Percentiles rank a stretch among this genome's conserved stretches.
Evolutionary conservation across 495 filamentous ascomycete genomes (phyloP).

Genomic region (Trypethelium eluteriae): DNA sequence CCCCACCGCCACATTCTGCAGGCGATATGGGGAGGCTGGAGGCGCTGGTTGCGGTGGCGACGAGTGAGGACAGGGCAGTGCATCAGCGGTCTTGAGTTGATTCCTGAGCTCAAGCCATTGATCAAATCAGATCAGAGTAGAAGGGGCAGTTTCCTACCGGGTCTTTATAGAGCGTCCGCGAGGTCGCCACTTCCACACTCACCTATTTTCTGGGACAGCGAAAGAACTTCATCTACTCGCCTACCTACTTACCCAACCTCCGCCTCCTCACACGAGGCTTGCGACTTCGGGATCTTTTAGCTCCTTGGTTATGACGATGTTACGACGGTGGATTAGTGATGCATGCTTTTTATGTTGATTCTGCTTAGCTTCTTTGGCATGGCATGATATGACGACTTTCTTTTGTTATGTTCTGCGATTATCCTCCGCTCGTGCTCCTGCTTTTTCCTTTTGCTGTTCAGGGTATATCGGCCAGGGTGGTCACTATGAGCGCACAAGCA

Average conservation of each 20-base stretch:
- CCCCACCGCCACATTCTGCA: conserved; percentile 19
- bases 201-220: background rate
- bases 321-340: conserved; percentile 9
- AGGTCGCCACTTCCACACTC: background rate
- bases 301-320: background rate
- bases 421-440: background rate
- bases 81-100: conserved; percentile 22
- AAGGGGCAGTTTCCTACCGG: background rate
- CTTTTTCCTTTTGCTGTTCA: background rate
- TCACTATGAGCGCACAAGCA: background rate
- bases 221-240: background rate
- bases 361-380: background rate
- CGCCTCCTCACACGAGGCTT: background rate
- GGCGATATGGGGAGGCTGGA: conserved; percentile 65
- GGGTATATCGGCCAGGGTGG: background rate
- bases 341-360: background rate
- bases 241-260: background rate
- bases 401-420: background rate
- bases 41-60: conserved; percentile 82
- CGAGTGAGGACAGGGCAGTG: conserved; percentile 60
- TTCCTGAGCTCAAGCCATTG: too few relatives aligned
- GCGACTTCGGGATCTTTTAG: background rate
- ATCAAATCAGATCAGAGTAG: too few relatives aligned
- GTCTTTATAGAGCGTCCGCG: background rate
- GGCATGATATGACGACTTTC: background rate